Evolutionary conservation across 208 protist species (phyloP).

Genomic region (Crithidia brevicula): DNA sequence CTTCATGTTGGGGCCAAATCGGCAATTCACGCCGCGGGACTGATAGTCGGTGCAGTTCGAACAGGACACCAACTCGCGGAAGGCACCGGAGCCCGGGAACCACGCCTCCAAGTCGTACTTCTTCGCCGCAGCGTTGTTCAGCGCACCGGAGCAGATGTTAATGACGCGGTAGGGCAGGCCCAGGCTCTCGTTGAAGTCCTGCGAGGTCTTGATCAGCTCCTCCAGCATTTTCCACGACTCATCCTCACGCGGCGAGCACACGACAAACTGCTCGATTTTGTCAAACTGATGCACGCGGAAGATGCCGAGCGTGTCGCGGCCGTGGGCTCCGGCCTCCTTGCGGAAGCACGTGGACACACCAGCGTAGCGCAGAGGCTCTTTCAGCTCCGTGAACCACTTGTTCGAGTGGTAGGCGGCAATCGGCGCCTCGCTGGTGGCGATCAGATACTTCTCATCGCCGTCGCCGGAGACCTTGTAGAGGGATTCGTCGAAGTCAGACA

Average conservation of each 20-base stretch:
- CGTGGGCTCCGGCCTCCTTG: slow-evolving; percentile 98
- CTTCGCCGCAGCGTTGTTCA: slow-evolving; percentile 99
- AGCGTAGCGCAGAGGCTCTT: slow-evolving; percentile 95
- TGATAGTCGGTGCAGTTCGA: slow-evolving; percentile 99
- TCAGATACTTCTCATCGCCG: slow-evolving; percentile 99
- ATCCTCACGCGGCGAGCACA: slow-evolving; percentile 91
- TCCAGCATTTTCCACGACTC: slow-evolving; percentile 92
- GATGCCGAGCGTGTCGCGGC: slow-evolving; percentile 95
- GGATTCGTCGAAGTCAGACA: slow-evolving; percentile 99
- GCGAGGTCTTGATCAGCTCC: slow-evolving; percentile 91
- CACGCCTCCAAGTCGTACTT: slow-evolving; percentile 99
- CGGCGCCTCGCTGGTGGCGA: slow-evolving; percentile 99
- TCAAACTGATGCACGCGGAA: slow-evolving; percentile 98
- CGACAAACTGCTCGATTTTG: slow-evolving; percentile 97
- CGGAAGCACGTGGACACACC: slow-evolving; percentile 99
- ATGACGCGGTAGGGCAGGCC: slow-evolving; percentile 95
- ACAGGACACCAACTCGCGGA: slow-evolving; percentile 99
- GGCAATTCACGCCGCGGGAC: slow-evolving; percentile 91
- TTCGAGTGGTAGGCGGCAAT: slow-evolving; percentile 97
- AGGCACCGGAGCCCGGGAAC: slow-evolving; percentile 97
- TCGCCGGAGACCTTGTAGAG: slow-evolving; percentile 99
- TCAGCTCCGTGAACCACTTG: slow-evolving; percentile 94
- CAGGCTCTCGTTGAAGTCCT: slow-evolving; percentile 95
- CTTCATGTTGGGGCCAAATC: slow-evolving; percentile 85
- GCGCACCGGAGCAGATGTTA: slow-evolving; percentile 94